Evolutionary conservation across 2,329 filamentous ascomycete genomes (phyloP).

Genomic region (Cladophialophora yegresii): DNA sequence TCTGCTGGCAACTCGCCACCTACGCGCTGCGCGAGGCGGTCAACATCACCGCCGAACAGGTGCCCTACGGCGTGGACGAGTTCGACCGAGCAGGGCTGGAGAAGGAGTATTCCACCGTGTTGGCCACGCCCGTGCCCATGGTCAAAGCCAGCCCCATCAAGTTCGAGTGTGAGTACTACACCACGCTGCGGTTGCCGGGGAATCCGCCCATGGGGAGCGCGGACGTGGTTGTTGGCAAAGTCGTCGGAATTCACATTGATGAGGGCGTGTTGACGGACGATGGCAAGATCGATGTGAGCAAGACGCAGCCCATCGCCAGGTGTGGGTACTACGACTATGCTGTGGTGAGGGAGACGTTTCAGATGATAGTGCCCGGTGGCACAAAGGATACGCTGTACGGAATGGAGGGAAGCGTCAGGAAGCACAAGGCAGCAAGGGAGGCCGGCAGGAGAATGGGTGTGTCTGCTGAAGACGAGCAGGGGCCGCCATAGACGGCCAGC

Average conservation of each 20-base stretch:
- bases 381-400: slow-evolving; percentile 43
- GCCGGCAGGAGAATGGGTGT: slow-evolving; percentile 17
- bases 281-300: slow-evolving; percentile 58
- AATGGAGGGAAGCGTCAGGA: slow-evolving; percentile 44
- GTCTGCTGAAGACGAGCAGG: neutral
- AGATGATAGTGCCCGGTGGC: slow-evolving; percentile 55
- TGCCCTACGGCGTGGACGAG: slow-evolving; percentile 56
- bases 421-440: slow-evolving; percentile 37
- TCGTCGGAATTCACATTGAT: slow-evolving; percentile 60
- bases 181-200: slow-evolving; percentile 57
- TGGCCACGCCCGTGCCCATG: slow-evolving; percentile 49
- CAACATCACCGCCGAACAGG: slow-evolving; percentile 57
- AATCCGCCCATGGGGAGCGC: slow-evolving; percentile 60
- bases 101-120: slow-evolving; percentile 49
- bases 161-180: slow-evolving; percentile 61
- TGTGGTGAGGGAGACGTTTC: slow-evolving; percentile 58
- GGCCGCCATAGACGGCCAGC: slow-evolving; percentile 16
- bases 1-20: slow-evolving; percentile 63
- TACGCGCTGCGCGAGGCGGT: slow-evolving; percentile 58
- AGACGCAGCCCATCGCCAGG: slow-evolving; percentile 61
- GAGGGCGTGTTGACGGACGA: slow-evolving; percentile 56
- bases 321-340: slow-evolving; percentile 64
- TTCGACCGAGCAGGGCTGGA: slow-evolving; percentile 54
- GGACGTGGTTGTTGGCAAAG: slow-evolving; percentile 60
- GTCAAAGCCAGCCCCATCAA: slow-evolving; percentile 58